Percentiles rank a stretch among this genome's conserved stretches.
These are phyloP conservation scores for Zygoascus hellenicus DNA, from an alignment of 1,139 yeast genomes.

Conservation along the genomic window DNA sequence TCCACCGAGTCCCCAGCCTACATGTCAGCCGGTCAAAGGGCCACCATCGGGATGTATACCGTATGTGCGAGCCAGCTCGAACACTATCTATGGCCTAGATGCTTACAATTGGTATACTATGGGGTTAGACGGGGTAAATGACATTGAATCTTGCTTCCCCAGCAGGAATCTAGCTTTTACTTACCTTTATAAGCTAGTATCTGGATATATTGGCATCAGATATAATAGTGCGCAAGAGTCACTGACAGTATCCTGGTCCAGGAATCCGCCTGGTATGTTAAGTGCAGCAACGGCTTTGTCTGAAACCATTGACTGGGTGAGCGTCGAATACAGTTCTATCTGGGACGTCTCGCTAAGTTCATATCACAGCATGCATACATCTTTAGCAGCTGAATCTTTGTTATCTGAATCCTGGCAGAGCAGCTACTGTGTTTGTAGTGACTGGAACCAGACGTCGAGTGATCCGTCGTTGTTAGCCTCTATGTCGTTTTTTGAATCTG, in stretches of 20 bases:
- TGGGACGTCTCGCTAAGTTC: not conserved
- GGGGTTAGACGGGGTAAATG: not conserved
- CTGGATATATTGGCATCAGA: conserved; percentile 3
- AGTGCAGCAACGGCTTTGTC: not conserved
- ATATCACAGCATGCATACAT: not conserved
- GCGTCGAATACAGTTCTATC: conserved; percentile 1
- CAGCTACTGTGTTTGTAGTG: too few species aligned
- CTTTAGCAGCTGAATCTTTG: not conserved
- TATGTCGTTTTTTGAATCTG: too few species aligned
- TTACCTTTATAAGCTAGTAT: not conserved
- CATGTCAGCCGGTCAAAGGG: not conserved
- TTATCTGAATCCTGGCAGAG: too few species aligned
- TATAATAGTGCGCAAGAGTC: not conserved
- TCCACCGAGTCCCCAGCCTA: not conserved
- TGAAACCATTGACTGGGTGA: conserved; percentile 1
- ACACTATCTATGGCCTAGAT: conserved; percentile 4
- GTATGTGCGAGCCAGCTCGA: not conserved
- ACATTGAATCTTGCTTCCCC: conserved; percentile 8
- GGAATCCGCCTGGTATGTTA: not conserved
- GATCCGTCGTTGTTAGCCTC: too few species aligned
- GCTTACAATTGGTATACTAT: conserved; percentile 6
- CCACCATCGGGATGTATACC: conserved; percentile 2
- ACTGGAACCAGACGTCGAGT: too few species aligned
- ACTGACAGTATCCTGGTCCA: conserved; percentile 6
- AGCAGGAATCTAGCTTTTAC: not conserved